A percentile compares a stretch with the other conserved stretches of the same genome.
Evolutionary conservation across 495 filamentous ascomycete species (phyloP).

Genomic region (Penicillium verhagenii): DNA sequence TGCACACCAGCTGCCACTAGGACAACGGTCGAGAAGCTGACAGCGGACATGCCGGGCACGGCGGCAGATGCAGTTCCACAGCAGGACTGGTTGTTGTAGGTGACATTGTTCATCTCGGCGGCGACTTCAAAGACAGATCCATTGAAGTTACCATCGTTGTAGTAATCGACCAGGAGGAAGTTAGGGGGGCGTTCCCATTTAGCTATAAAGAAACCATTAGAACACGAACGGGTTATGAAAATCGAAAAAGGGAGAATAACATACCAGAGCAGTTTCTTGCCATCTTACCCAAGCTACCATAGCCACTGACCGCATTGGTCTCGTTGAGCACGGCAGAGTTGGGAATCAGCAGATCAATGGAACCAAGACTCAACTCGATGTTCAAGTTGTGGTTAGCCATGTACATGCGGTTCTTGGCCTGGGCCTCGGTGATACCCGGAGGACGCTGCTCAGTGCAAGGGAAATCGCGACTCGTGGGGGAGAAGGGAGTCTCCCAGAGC

Average conservation of each 20-base stretch:
- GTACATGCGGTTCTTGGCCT: conserved; percentile 66
- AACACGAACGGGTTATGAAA: no score
- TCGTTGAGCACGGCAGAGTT: conserved; percentile 62
- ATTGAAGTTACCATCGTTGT: conserved; percentile 65
- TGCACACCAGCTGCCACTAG: conserved; percentile 28
- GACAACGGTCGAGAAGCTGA: conserved; percentile 22
- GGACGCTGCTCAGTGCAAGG: conserved; percentile 61
- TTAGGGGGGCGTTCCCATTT: conserved; percentile 75
- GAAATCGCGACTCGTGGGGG: conserved; percentile 56
- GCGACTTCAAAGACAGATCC: conserved; percentile 94
- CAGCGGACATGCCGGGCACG: conserved; percentile 18
- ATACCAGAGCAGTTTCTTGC: conserved; percentile 64
- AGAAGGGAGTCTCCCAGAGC: conserved; percentile 68
- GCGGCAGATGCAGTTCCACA: conserved; percentile 56
- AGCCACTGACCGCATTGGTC: conserved; percentile 65
- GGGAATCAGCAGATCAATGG: conserved; percentile 67
- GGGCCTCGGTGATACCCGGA: conserved; percentile 51
- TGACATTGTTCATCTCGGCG: conserved; percentile 80
- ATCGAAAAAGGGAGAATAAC: conserved; percentile 30
- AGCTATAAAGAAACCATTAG: conserved; percentile 22
- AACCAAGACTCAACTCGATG: conserved; percentile 61
- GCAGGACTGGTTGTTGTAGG: conserved; percentile 65
- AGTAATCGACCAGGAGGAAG: conserved; percentile 88
- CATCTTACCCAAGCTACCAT: conserved; percentile 70
- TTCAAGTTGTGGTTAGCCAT: conserved; percentile 95